Percentiles rank a stretch among this genome's conserved stretches.
Evolutionary conservation across 306 rosid species (phyloP).

Genomic region (Cercis canadensis): DNA sequence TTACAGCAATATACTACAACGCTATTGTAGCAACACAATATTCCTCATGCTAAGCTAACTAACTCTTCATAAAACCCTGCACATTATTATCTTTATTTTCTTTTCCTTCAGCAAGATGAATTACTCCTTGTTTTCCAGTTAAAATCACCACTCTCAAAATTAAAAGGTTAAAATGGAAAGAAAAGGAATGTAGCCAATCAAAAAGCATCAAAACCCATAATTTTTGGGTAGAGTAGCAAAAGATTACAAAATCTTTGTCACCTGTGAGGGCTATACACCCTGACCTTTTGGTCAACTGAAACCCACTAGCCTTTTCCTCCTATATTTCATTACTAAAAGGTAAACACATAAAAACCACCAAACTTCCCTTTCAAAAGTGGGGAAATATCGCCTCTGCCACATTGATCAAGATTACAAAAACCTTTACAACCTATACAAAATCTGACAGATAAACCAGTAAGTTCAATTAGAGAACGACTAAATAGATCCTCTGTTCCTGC

Average conservation of each 20-base stretch:
- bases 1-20: too few relatives aligned
- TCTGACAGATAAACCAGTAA: slow-evolving; percentile 33
- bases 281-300: slow-evolving; percentile 34
- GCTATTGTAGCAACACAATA: too few relatives aligned
- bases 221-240: slow-evolving; percentile 31
- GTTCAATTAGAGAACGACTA: too few relatives aligned
- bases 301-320: slow-evolving; percentile 18
- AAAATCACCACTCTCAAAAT: too few relatives aligned
- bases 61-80: too few relatives aligned
- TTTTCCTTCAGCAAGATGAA: too few relatives aligned
- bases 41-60: too few relatives aligned
- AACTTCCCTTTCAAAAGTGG: slow-evolving; percentile 27
- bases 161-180: too few relatives aligned
- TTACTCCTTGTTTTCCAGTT: too few relatives aligned
- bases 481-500: slow-evolving; percentile 28
- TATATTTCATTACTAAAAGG: slow-evolving; percentile 20
- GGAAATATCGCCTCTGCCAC: slow-evolving; percentile 36
- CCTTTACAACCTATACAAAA: slow-evolving; percentile 67
- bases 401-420: slow-evolving; percentile 35
- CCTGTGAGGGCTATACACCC: slow-evolving; percentile 41
- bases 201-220: slow-evolving; percentile 25
- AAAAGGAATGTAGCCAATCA: slow-evolving; percentile 9
- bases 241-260: slow-evolving; percentile 20
- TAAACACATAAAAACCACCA: slow-evolving; percentile 25
- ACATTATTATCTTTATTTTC: too few relatives aligned